Percentiles rank a stretch among this genome's conserved stretches.
phyloP scores from a whole-genome alignment of 345 rosid species.

The Linum tenue region DNA sequence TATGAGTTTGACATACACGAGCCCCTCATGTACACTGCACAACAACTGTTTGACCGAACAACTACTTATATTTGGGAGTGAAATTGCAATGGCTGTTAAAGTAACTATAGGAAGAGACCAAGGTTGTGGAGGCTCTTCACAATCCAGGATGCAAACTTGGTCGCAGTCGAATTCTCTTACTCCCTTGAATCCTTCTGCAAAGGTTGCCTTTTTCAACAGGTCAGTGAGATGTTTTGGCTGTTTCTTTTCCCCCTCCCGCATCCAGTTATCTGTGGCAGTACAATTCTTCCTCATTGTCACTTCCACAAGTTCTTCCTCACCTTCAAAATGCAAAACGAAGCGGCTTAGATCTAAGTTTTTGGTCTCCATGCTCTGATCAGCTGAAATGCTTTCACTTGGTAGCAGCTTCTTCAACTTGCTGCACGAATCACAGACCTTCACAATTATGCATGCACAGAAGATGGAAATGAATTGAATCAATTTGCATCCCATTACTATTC shows the following conservation, averaged over 20 bases:
- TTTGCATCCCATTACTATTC: conserved; percentile 60
- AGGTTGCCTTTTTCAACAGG: conserved; percentile 36
- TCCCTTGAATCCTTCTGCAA: conserved; percentile 44
- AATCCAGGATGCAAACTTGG: conserved; percentile 37
- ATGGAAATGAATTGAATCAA: conserved; percentile 44
- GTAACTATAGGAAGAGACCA: conserved; percentile 86
- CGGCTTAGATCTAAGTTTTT: conserved; percentile 41
- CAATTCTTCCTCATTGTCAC: conserved; percentile 49
- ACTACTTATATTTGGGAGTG: conserved; percentile 43
- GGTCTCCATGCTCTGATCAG: conserved; percentile 30
- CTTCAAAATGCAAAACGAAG: conserved; percentile 79
- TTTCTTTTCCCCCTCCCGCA: conserved; percentile 38
- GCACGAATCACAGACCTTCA: conserved; percentile 21
- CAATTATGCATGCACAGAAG: conserved; percentile 32
- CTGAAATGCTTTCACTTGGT: conserved; percentile 18
- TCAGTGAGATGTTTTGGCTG: conserved; percentile 49
- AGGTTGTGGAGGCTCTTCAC: conserved; percentile 56
- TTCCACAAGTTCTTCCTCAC: conserved; percentile 54
- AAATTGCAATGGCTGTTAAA: conserved; percentile 54
- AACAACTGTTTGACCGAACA: conserved; percentile 28
- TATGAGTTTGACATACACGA: conserved; percentile 37
- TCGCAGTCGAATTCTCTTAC: conserved; percentile 48
- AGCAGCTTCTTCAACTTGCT: conserved; percentile 16
- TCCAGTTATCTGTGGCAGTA: conserved; percentile 52
- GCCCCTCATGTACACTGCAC: conserved; percentile 47